Evolutionary conservation across 208 protist genomes (phyloP), one percentile per base, ranked within the genome.

Genomic region (Trypanosoma lewisi): DNA sequence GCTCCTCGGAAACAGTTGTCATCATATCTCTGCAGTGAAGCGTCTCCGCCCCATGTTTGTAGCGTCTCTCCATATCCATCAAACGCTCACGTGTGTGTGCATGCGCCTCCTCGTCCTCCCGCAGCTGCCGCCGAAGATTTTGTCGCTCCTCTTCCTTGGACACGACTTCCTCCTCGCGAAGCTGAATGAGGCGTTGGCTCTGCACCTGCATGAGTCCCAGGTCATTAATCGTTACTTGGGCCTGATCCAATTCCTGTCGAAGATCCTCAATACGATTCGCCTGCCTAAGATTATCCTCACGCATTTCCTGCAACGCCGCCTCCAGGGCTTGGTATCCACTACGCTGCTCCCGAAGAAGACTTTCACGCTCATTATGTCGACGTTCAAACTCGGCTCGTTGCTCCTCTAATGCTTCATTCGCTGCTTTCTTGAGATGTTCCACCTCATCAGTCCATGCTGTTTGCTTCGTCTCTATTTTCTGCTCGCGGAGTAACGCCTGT

Each of bases 41-140:
- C 41, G 70, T 11, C 58, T 68, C 63, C 23, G 49, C 57, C 2
- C 49, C 60, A 45, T 50, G 16, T 25, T 37, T 23, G 1, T 21
- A 37, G 17, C 34, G 47, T 36, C 23, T 21, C 23, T 57, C 49
- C 17, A 64, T 27, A n/a, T 64, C 45, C 0, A 21, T n/a, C 33
- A 64, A 47, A n/a, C 65, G 63, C 49, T 78, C 62, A 2, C 54
- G 61, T 5, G 69, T 44, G 16, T 34, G 45, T 19, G 58, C 45
- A 28, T 68, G 62, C 39, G 67, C 64, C 55, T 77, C 74, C 45
- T 83, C 77, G 23, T 78, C 65, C 57, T 80, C 68, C 14, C 59
- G 73, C 25, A 78, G 48, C 66, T 56, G 11, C 41, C 45, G 56
- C 3, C 65, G 56, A 21, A 84, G 64, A 39, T 23, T 56, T 62